Evolutionary conservation across 768 basidiomycete species (phyloP).

Genomic region (Hydnum rufescens): DNA sequence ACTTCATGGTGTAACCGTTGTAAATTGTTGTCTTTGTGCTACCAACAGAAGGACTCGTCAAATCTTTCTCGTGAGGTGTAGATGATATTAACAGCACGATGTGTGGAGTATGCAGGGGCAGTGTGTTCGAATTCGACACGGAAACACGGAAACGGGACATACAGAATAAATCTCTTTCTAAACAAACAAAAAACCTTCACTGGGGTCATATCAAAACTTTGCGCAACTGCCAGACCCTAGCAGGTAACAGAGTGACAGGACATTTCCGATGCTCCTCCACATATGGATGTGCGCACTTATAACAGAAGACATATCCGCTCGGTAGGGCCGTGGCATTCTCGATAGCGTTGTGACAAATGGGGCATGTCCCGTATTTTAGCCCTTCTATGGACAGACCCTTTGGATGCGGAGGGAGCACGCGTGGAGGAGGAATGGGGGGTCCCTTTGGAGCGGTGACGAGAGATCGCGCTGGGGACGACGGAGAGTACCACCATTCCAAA

Average conservation of each 20-base stretch:
- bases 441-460: slow-evolving; percentile 39
- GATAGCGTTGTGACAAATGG: slow-evolving; percentile 50
- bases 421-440: slow-evolving; percentile 57
- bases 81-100: too few relatives aligned
- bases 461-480: slow-evolving; percentile 66
- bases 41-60: too few relatives aligned
- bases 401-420: slow-evolving; percentile 54
- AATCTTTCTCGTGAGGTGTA: too few relatives aligned
- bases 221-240: slow-evolving; percentile 62
- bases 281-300: slow-evolving; percentile 71
- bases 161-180: too few relatives aligned
- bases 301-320: slow-evolving; percentile 90
- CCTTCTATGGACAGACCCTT: slow-evolving; percentile 44
- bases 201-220: slow-evolving; percentile 72
- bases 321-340: slow-evolving; percentile 80
- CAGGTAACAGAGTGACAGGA: slow-evolving; percentile 67
- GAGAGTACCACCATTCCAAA: slow-evolving; percentile 98
- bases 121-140: too few relatives aligned
- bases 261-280: slow-evolving; percentile 61
- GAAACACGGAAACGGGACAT: too few relatives aligned
- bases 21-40: too few relatives aligned
- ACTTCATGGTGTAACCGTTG: too few relatives aligned
- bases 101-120: too few relatives aligned
- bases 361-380: slow-evolving; percentile 61
- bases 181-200: too few relatives aligned